These are phyloP conservation scores for Alternaria ethzedia DNA, from an alignment of 2,329 filamentous ascomycete species.

Conservation along the genomic window DNA sequence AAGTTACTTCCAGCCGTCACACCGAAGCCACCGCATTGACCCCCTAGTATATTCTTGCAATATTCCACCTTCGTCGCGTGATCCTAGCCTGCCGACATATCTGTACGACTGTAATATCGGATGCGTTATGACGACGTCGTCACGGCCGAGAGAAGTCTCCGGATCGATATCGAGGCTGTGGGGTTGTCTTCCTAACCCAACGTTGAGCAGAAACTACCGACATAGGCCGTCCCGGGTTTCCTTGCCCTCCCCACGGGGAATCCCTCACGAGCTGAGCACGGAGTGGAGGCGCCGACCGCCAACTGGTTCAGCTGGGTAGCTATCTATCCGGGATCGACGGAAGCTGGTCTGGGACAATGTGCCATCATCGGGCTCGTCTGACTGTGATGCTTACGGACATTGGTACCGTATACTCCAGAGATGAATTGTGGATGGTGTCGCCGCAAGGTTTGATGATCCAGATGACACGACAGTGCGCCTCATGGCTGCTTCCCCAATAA, in stretches of 20 bases:
- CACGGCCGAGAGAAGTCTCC: background rate
- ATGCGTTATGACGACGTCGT: conserved; percentile 11
- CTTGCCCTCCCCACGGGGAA: conserved; percentile 13
- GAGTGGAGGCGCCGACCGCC: conserved; percentile 5
- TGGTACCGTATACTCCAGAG: conserved; percentile 15
- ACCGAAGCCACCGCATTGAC: conserved; percentile 10
- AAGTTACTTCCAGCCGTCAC: conserved; percentile 8
- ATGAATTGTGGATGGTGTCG: conserved; percentile 12
- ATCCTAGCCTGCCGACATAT: conserved; percentile 11
- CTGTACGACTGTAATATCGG: conserved; percentile 9
- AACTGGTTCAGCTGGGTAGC: conserved; percentile 1
- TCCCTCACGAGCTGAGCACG: conserved; percentile 10
- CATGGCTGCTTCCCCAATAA: conserved; percentile 17
- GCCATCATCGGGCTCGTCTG: conserved; percentile 11
- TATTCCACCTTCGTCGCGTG: conserved; percentile 13
- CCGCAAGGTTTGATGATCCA: conserved; percentile 10
- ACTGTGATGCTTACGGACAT: conserved; percentile 11
- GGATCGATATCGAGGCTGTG: conserved; percentile 7
- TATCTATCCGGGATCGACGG: conserved; percentile 13
- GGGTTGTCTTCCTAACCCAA: conserved; percentile 7
- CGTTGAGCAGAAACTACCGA: conserved; percentile 17
- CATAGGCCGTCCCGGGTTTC: conserved; percentile 4
- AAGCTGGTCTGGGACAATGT: conserved; percentile 5
- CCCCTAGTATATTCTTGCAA: conserved; percentile 16
- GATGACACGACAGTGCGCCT: conserved; percentile 1